These are phyloP conservation scores for Malassezia caprae DNA, from an alignment of 1,284 basidiomycete genomes.

Conservation along the genomic window DNA sequence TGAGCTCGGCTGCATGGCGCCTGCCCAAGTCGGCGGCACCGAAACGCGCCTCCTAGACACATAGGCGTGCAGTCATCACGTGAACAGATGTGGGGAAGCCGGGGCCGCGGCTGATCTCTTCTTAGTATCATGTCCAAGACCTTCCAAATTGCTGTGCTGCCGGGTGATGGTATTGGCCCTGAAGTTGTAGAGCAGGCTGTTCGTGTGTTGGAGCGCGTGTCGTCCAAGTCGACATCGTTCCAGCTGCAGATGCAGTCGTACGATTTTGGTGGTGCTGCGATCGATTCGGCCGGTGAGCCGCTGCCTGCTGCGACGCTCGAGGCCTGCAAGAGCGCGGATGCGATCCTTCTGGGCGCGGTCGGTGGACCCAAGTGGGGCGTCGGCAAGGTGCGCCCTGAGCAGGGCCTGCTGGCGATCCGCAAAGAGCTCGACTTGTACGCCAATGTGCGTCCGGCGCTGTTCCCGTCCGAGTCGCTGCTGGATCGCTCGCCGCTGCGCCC, in stretches of 20 bases:
- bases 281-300: constrained; percentile 74
- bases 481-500: constrained; percentile 85
- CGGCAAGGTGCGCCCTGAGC: constrained; percentile 85
- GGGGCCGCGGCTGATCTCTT: background rate
- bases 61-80: background rate
- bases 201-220: constrained; percentile 69
- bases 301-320: constrained; percentile 74
- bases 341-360: constrained; percentile 59
- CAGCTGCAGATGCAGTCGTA: constrained; percentile 61
- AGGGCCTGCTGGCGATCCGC: constrained; percentile 79
- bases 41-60: background rate
- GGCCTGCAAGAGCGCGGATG: constrained; percentile 44
- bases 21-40: constrained; percentile 12
- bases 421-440: constrained; percentile 90
- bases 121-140: constrained; percentile 7
- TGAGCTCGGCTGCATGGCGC: constrained; percentile 34
- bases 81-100: background rate
- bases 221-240: constrained; percentile 55
- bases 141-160: constrained; percentile 69
- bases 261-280: constrained; percentile 84
- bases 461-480: constrained; percentile 81
- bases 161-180: constrained; percentile 95
- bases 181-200: constrained; percentile 84
- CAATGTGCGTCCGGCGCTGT: constrained; percentile 93
- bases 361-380: constrained; percentile 97